Evolutionary conservation across 805 yeast species (phyloP).

Genomic region (Zygotorulaspora florentina): DNA sequence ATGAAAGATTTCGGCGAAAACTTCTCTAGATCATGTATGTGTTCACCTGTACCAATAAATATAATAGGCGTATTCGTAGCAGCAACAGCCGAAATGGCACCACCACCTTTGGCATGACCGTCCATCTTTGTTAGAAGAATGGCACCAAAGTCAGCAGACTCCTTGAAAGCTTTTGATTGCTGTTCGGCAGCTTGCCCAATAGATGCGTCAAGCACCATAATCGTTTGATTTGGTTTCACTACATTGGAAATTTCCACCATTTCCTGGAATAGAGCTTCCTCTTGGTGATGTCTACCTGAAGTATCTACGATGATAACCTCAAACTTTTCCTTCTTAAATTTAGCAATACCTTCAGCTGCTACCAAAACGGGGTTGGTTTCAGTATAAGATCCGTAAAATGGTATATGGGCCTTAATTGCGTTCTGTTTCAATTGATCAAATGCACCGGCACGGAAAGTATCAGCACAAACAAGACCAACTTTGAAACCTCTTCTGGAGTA

Average conservation of each 20-base stretch:
- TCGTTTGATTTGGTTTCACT: conserved; percentile 90
- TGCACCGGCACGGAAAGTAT: conserved; percentile 99
- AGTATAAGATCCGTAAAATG: conserved; percentile 90
- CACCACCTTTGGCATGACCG: conserved; percentile 99
- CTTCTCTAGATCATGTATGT: conserved; percentile 84
- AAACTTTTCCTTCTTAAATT: conserved; percentile 85
- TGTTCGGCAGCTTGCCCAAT: conserved; percentile 98
- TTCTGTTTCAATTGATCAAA: conserved; percentile 97
- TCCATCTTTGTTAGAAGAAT: conserved; percentile 94
- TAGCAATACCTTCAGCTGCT: conserved; percentile 85
- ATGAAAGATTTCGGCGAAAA: conserved; percentile 87
- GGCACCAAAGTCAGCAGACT: conserved; percentile 88
- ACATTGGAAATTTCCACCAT: conserved; percentile 90
- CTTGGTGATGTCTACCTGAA: conserved; percentile 97
- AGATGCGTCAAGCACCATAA: conserved; percentile 95
- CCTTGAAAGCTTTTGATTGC: conserved; percentile 92
- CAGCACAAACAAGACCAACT: conserved; percentile 97
- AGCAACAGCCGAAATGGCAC: conserved; percentile 98
- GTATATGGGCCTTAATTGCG: conserved; percentile 91
- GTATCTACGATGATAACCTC: conserved; percentile 95
- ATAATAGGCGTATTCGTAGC: conserved; percentile 93
- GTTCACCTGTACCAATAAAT: conserved; percentile 98
- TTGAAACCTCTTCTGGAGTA: conserved; percentile 91
- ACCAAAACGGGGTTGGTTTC: conserved; percentile 95
- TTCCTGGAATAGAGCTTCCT: conserved; percentile 82